A percentile compares a stretch with the other conserved stretches of the same genome.
Evolutionary conservation across 257 asterid species (phyloP).

Genomic region (Oldenlandia corymbosa): DNA sequence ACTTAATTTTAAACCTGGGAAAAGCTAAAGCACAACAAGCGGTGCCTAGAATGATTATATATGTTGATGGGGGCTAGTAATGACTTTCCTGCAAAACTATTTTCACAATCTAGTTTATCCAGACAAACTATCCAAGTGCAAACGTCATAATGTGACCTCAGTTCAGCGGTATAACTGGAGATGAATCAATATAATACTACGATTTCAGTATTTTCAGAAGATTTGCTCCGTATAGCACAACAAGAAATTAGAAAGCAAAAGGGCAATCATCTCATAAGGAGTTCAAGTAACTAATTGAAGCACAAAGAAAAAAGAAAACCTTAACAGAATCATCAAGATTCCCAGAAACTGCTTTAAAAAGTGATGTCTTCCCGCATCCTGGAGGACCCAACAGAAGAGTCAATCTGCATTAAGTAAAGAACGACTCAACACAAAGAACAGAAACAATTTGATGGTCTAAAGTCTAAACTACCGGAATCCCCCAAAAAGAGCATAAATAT

Average conservation of each 20-base stretch:
- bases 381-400: constrained; percentile 68
- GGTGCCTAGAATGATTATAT: too few species aligned
- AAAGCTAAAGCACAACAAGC: too few species aligned
- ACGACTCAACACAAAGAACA: neutral
- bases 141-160: neutral
- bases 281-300: neutral
- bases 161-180: neutral
- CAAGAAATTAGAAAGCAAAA: neutral
- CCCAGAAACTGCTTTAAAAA: constrained; percentile 60
- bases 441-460: neutral
- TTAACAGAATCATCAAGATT: constrained; percentile 49
- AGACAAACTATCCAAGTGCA: neutral
- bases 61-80: too few species aligned
- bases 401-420: constrained; percentile 31
- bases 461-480: too few species aligned
- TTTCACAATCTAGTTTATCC: neutral
- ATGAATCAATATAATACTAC: neutral
- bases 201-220: neutral
- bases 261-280: neutral
- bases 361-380: constrained; percentile 62
- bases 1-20: too few species aligned
- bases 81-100: too few species aligned
- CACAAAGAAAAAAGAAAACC: constrained; percentile 25
- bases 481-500: too few species aligned
- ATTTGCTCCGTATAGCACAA: constrained; percentile 3